These are phyloP conservation scores for Rhizopogon roseolus DNA, from an alignment of 768 basidiomycete species.

Conservation along the genomic window DNA sequence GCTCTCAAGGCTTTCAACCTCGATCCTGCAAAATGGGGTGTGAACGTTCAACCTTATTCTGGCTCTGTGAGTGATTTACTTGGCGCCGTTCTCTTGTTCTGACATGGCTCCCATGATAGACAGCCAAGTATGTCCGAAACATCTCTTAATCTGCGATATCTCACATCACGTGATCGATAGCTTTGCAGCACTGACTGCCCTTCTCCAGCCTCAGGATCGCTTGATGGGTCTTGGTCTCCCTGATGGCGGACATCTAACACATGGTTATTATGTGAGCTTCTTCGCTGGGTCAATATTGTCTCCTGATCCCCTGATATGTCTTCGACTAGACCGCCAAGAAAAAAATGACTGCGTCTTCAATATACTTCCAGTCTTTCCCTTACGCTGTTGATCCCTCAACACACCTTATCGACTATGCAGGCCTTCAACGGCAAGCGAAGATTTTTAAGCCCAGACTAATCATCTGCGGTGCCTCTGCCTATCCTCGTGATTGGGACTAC, in stretches of 20 bases:
- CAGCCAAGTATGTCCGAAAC: conserved; percentile 68
- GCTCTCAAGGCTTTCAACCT: conserved; percentile 96
- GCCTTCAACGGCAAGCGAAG: conserved; percentile 78
- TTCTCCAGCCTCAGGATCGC: conserved; percentile 95
- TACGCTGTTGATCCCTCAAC: conserved; percentile 80
- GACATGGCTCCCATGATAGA: conserved; percentile 36
- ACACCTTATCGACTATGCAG: conserved; percentile 86
- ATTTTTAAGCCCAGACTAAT: conserved; percentile 94
- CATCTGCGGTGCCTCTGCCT: conserved; percentile 98
- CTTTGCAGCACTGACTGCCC: conserved; percentile 94
- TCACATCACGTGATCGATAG: conserved; percentile 33
- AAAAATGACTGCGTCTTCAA: conserved; percentile 99
- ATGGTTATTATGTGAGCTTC: conserved; percentile 85
- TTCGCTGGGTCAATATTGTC: background rate
- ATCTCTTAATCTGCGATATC: background rate
- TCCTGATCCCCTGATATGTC: conserved; percentile 5
- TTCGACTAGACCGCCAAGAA: conserved; percentile 83
- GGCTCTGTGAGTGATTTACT: conserved; percentile 58
- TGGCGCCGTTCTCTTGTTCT: conserved; percentile 12
- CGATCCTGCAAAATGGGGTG: conserved; percentile 90
- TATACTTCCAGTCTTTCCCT: conserved; percentile 99
- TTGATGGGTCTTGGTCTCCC: conserved; percentile 99
- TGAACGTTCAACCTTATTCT: conserved; percentile 99
- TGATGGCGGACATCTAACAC: conserved; percentile 95
- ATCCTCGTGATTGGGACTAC: conserved; percentile 99